phyloP scores from a whole-genome alignment of 768 basidiomycete genomes.

The Tephrocybe sp. region DNA sequence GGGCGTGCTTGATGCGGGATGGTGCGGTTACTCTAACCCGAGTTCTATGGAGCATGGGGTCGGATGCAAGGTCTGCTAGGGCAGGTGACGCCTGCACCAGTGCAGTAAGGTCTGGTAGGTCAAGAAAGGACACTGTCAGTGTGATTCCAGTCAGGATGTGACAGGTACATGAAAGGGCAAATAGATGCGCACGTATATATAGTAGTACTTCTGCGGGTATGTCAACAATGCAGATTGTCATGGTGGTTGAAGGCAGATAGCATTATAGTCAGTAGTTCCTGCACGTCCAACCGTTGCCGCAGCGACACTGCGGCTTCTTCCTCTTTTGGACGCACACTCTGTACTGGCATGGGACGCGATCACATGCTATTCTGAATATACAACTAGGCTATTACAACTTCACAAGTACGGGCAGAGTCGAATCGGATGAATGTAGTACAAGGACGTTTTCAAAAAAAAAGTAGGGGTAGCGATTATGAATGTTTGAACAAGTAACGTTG shows the following conservation, averaged over 20 bases:
- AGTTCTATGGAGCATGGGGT: constrained; percentile 61
- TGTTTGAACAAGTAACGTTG: neutral
- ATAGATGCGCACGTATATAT: constrained; percentile 51
- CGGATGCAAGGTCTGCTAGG: constrained; percentile 50
- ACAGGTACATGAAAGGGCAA: neutral
- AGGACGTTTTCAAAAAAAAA: neutral
- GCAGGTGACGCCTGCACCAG: constrained; percentile 46
- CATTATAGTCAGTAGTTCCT: neutral
- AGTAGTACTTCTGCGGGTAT: constrained; percentile 58
- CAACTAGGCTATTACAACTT: no score
- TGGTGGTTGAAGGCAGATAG: constrained; percentile 12
- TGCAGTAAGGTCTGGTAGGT: constrained; percentile 65
- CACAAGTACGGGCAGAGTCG: no score
- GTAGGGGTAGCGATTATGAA: constrained; percentile 9
- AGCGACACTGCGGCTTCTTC: neutral
- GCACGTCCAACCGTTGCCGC: constrained; percentile 5
- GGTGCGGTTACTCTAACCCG: constrained; percentile 63
- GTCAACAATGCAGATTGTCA: constrained; percentile 26
- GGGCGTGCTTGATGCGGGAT: constrained; percentile 61
- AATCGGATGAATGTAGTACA: no score
- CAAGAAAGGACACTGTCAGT: constrained; percentile 61
- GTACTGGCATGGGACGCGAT: no score
- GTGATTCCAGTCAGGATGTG: neutral
- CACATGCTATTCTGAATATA: no score
- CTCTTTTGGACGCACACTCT: neutral